Percentiles rank a stretch among this genome's conserved stretches.
phyloP scores from a whole-genome alignment of 2,329 filamentous ascomycete genomes.

The Lachnellula occidentalis region DNA sequence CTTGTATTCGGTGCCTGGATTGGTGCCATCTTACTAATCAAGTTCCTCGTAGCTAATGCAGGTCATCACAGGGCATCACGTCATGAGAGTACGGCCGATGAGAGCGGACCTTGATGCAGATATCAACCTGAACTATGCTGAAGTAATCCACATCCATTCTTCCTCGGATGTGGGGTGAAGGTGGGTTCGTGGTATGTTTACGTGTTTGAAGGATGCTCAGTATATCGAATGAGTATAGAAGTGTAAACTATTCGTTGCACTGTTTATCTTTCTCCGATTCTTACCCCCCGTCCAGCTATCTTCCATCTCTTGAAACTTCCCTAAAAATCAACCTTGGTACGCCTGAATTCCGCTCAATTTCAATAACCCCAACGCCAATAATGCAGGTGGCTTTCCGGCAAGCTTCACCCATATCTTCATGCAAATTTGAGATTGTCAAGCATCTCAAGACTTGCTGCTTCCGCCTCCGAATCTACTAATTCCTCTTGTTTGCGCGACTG shows the following conservation, averaged over 20 bases:
- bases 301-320: not conserved
- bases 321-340: not conserved
- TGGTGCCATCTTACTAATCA: not conserved
- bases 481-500: slow-evolving; percentile 9
- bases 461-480: slow-evolving; percentile 16
- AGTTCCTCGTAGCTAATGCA: slow-evolving; percentile 10
- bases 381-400: not conserved
- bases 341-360: not conserved
- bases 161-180: not conserved
- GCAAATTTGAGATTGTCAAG: slow-evolving; percentile 19
- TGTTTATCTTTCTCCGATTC: not conserved
- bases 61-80: slow-evolving; percentile 2
- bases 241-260: not conserved
- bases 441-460: slow-evolving; percentile 24
- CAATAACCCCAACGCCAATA: not conserved
- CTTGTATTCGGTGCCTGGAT: not conserved
- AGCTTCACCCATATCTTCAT: slow-evolving; percentile 1
- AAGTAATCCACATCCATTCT: not conserved
- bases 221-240: not conserved
- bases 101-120: not conserved
- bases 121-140: not conserved
- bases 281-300: not conserved
- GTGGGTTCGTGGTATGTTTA: too few relatives aligned
- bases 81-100: not conserved
- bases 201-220: not conserved